Evolutionary conservation across 345 rosid species (phyloP).

Genomic region (Euclidium syriacum): DNA sequence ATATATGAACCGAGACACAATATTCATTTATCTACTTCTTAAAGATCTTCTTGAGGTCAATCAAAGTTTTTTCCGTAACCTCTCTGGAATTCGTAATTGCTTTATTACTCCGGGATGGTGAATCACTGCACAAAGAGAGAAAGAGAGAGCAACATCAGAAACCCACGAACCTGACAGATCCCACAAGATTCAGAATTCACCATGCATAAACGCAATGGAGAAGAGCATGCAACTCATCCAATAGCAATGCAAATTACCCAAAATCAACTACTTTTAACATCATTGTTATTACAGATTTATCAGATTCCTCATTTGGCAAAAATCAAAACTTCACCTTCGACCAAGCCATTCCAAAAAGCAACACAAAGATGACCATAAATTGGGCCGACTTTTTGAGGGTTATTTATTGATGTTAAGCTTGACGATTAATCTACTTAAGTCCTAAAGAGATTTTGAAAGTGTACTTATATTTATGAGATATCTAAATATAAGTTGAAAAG

Average conservation of each 20-base stretch:
- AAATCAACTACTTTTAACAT: too few species aligned
- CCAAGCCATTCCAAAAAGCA: not conserved
- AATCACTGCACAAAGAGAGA: conserved; percentile 34
- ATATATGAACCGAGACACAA: too few species aligned
- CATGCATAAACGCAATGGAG: conserved; percentile 46
- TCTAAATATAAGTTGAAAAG: too few species aligned
- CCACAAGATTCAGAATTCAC: conserved; percentile 25
- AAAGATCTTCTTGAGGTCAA: too few species aligned
- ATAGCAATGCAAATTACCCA: conserved; percentile 75
- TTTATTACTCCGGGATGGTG: conserved; percentile 49
- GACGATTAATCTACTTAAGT: too few species aligned
- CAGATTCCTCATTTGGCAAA: not conserved
- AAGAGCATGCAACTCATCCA: conserved; percentile 64
- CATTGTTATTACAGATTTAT: not conserved
- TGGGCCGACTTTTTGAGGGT: not conserved
- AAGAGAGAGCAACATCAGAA: not conserved
- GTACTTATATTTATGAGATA: too few species aligned
- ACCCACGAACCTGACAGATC: not conserved
- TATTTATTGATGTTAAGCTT: too few species aligned
- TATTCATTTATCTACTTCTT: too few species aligned
- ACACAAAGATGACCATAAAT: not conserved
- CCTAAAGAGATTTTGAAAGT: too few species aligned
- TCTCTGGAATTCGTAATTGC: conserved; percentile 46
- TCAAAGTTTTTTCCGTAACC: too few species aligned
- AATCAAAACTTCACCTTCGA: not conserved